A percentile compares a stretch with the other conserved stretches of the same genome.
phyloP scores from a whole-genome alignment of 306 rosid genomes.

The Citrullus mucosospermus region DNA sequence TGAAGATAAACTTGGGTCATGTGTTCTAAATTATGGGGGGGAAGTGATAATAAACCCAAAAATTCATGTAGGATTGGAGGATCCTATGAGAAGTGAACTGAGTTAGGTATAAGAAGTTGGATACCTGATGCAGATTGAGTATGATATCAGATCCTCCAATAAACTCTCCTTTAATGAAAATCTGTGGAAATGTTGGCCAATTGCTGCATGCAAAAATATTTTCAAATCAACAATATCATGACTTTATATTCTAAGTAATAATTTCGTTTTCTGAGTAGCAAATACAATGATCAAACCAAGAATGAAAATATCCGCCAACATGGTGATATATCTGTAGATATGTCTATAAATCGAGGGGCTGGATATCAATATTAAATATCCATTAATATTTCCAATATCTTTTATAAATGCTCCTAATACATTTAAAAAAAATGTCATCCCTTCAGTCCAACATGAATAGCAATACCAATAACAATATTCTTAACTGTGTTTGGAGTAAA shows the following conservation, averaged over 20 bases:
- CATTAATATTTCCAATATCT: no score
- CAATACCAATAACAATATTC: no score
- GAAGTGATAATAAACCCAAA: background rate
- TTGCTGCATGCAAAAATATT: slow-evolving; percentile 25
- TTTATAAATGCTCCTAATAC: no score
- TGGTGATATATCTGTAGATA: no score
- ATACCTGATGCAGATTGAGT: slow-evolving; percentile 79
- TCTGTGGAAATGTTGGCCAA: slow-evolving; percentile 91
- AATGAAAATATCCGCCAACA: no score
- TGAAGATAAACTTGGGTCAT: background rate
- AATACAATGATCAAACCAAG: no score
- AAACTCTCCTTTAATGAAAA: slow-evolving; percentile 89
- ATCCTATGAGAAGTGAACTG: background rate
- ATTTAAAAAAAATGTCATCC: no score
- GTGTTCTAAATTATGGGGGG: background rate
- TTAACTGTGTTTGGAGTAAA: no score
- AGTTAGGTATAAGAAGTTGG: background rate
- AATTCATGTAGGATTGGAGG: background rate
- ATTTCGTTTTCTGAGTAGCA: no score
- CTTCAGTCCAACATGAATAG: no score
- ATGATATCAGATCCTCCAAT: slow-evolving; percentile 84
- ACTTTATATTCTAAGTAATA: background rate
- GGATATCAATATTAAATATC: no score
- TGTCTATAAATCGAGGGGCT: no score
- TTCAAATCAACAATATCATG: background rate